These are phyloP conservation scores for Monascus purpureus DNA, from an alignment of 495 filamentous ascomycete species.

Conservation along the genomic window DNA sequence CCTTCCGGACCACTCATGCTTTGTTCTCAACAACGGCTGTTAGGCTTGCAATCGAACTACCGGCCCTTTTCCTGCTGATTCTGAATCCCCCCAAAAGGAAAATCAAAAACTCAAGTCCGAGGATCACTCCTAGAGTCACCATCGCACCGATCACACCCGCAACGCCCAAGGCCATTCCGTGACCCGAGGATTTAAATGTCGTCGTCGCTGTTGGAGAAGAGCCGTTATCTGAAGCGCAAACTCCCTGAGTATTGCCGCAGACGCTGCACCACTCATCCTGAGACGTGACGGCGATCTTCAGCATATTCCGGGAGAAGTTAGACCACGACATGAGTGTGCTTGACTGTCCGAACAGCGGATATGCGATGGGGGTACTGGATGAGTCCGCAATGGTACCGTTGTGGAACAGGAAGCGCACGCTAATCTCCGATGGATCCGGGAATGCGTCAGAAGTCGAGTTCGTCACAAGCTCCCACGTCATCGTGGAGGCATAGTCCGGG, in stretches of 20 bases:
- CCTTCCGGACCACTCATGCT: too few species aligned
- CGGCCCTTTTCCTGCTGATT: slow-evolving; percentile 22
- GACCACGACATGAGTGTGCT: slow-evolving; percentile 23
- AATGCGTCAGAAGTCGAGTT: slow-evolving; percentile 24
- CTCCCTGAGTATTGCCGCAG: slow-evolving; percentile 30
- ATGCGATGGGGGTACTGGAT: slow-evolving; percentile 14
- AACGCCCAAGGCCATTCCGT: slow-evolving; percentile 23
- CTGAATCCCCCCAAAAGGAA: slow-evolving; percentile 30
- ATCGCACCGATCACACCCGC: slow-evolving; percentile 50
- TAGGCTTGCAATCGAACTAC: slow-evolving; percentile 1
- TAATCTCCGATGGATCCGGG: slow-evolving; percentile 19
- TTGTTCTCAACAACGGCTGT: slow-evolving; percentile 1
- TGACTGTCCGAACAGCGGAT: slow-evolving; percentile 30
- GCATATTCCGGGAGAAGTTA: slow-evolving; percentile 25
- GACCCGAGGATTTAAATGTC: slow-evolving; percentile 5
- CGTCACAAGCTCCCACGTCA: slow-evolving; percentile 41
- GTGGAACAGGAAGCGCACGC: slow-evolving; percentile 39
- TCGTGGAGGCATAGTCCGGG: slow-evolving; percentile 38
- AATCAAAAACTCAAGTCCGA: slow-evolving; percentile 32
- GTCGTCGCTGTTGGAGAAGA: slow-evolving; percentile 4
- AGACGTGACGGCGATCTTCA: slow-evolving; percentile 25
- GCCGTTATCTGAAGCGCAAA: slow-evolving; percentile 10
- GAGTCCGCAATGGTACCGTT: slow-evolving; percentile 31
- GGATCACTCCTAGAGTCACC: slow-evolving; percentile 42
- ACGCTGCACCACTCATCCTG: slow-evolving; percentile 30